Evolutionary conservation across 805 yeast genomes (phyloP).

Genomic region (Teunomyces barrocoloradensis): DNA sequence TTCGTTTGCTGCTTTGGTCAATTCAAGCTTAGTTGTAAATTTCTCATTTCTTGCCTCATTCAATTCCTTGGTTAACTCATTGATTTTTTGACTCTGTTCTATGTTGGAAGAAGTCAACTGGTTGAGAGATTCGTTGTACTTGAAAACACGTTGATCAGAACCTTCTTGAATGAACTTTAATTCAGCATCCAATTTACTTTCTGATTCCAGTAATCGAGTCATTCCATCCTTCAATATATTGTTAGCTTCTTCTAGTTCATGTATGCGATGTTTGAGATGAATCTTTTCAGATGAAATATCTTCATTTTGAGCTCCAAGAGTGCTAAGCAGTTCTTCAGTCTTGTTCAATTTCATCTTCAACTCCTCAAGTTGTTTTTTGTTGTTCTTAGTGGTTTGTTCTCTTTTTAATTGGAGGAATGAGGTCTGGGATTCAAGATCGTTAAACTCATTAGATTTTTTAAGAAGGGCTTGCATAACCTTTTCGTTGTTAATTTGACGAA

Average conservation of each 20-base stretch:
- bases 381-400: slow-evolving; percentile 28
- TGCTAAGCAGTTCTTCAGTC: slow-evolving; percentile 10
- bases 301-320: slow-evolving; percentile 3
- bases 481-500: slow-evolving; percentile 10
- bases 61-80: slow-evolving; percentile 33
- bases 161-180: slow-evolving; percentile 8
- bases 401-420: slow-evolving; percentile 32
- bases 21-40: slow-evolving; percentile 33
- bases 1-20: slow-evolving; percentile 35
- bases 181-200: slow-evolving; percentile 3
- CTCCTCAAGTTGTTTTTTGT: slow-evolving; percentile 19
- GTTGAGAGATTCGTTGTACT: slow-evolving; percentile 26
- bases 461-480: slow-evolving; percentile 19
- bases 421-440: slow-evolving; percentile 29
- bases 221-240: slow-evolving; percentile 7
- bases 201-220: slow-evolving; percentile 4
- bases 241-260: slow-evolving; percentile 10
- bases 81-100: slow-evolving; percentile 34
- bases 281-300: neutral
- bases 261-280: slow-evolving; percentile 5
- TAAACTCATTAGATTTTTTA: slow-evolving; percentile 25
- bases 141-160: slow-evolving; percentile 23
- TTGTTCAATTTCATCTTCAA: slow-evolving; percentile 19
- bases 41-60: slow-evolving; percentile 38
- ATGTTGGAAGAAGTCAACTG: slow-evolving; percentile 32